Base-by-base conservation (phyloP, 345 rosid genomes). In the Psidium guajava region DNA sequence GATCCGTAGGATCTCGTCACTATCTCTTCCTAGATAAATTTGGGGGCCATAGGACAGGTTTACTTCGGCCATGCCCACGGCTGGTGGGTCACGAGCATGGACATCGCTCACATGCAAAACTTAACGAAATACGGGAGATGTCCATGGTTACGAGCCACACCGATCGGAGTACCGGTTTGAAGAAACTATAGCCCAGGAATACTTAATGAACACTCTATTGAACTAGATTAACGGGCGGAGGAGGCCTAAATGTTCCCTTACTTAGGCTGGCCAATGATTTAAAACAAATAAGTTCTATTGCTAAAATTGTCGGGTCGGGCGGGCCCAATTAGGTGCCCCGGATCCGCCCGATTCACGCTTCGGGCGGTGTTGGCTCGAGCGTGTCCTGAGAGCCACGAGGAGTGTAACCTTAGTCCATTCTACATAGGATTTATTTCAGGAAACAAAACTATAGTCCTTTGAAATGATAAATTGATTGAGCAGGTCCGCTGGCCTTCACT, bases 401-500 rank as follows among this genome's bases (percentile, higher is more conserved):
- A 55, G 25, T 3, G 3, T 55, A 22, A 55, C 22, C 69, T 2
- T 12, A 58, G 69, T 58, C 74, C 14, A 27, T 4, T 27, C 74
- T 61, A 21, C 16, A 6, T 6, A 53, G 21, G 55, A 53, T 16
- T 53, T 53, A 18, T 16, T 53, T 16, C 21, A 6, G 21, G 21
- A 53, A 53, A 18, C 55, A 53, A 53, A 15, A 16, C 8, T 53
- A 16, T 53, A 53, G 55, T 16, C 32, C 21, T 54, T 53, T 3
- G 1, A 54, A 54, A 22, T 21, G 57, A 20, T 21, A 21, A 32
- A 8, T 5, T 28, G 58, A 36, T 20, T 69, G 80, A 58, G 54
- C 73, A 90, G 92, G 92, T 83, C 92, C 92, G 21, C 69, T 87
- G 5, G 25, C 40, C 27, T 89, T 90, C 58, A 32, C 86, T 13